Evolutionary conservation across 2,329 filamentous ascomycete genomes (phyloP).

Genomic region (Ascochyta viciae-villosae): DNA sequence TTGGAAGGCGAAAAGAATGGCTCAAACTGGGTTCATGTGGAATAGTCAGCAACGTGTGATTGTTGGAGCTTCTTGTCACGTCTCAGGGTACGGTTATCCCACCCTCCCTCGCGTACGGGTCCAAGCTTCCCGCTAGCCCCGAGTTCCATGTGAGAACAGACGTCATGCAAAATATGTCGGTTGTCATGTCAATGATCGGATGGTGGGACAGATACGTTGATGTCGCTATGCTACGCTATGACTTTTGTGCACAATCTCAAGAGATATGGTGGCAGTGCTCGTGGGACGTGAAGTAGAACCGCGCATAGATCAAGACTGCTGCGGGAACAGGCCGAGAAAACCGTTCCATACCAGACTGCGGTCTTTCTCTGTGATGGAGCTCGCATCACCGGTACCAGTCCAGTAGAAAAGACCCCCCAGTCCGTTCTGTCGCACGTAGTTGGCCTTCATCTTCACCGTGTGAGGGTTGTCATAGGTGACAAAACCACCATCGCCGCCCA

Average conservation of each 20-base stretch:
- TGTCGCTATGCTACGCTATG: constrained; percentile 19
- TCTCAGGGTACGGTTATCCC: constrained; percentile 12
- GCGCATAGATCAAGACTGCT: constrained; percentile 18
- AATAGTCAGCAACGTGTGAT: constrained; percentile 22
- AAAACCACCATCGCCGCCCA: constrained; percentile 77
- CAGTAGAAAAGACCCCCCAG: constrained; percentile 83
- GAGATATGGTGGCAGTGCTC: not conserved
- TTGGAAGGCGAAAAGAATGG: not conserved
- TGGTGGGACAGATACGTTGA: not conserved
- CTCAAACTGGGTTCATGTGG: constrained; percentile 7
- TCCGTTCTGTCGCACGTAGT: constrained; percentile 73
- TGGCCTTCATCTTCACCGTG: constrained; percentile 77
- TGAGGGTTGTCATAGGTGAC: constrained; percentile 81
- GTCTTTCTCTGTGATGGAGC: constrained; percentile 49
- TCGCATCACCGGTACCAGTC: constrained; percentile 75
- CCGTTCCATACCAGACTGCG: constrained; percentile 68
- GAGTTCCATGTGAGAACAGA: constrained; percentile 12
- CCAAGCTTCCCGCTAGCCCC: constrained; percentile 24
- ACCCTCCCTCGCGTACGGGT: constrained; percentile 10
- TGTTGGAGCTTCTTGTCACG: constrained; percentile 11
- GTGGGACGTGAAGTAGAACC: not conserved
- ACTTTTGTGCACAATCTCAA: not conserved
- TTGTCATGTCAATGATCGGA: not conserved
- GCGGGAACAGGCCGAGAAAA: constrained; percentile 59
- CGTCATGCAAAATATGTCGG: constrained; percentile 10